Percentiles rank a stretch among this genome's conserved stretches.
Evolutionary conservation across 768 basidiomycete species (phyloP).

Genomic region (button mushroom (Agaricus bisporus)): DNA sequence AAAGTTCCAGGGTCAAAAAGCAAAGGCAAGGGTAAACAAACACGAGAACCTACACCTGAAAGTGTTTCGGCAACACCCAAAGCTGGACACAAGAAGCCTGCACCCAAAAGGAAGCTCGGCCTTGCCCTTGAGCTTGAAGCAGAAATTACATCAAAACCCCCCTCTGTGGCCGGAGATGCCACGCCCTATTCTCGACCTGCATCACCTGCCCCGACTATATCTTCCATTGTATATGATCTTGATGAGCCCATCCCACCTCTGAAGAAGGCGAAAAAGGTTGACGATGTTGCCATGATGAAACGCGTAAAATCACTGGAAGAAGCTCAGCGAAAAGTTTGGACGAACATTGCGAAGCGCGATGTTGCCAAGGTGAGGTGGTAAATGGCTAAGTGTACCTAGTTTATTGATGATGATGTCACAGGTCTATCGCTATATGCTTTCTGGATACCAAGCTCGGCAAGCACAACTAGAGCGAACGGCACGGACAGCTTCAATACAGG

Average conservation of each 20-base stretch:
- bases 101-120: conserved; percentile 52
- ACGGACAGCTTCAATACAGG: conserved; percentile 68
- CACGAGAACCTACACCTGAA: conserved; percentile 54
- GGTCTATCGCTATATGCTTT: conserved; percentile 76
- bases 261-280: conserved; percentile 72
- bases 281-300: conserved; percentile 65
- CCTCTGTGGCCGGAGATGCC: conserved; percentile 60
- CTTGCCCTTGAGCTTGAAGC: conserved; percentile 46
- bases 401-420: conserved; percentile 19
- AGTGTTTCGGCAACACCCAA: conserved; percentile 49
- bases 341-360: conserved; percentile 78
- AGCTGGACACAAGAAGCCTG: conserved; percentile 47
- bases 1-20: conserved; percentile 37
- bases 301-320: conserved; percentile 77
- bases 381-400: background rate
- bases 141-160: conserved; percentile 43
- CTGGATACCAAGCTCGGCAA: conserved; percentile 60
- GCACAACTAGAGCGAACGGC: conserved; percentile 73
- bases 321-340: conserved; percentile 85
- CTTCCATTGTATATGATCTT: conserved; percentile 64
- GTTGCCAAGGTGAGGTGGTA: conserved; percentile 61
- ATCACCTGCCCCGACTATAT: conserved; percentile 55
- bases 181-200: conserved; percentile 67
- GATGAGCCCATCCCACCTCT: conserved; percentile 65
- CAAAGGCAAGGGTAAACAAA: conserved; percentile 47